Conservation (phyloP, 495 filamentous ascomycete genomes). For the Penicillium mononematosum region DNA sequence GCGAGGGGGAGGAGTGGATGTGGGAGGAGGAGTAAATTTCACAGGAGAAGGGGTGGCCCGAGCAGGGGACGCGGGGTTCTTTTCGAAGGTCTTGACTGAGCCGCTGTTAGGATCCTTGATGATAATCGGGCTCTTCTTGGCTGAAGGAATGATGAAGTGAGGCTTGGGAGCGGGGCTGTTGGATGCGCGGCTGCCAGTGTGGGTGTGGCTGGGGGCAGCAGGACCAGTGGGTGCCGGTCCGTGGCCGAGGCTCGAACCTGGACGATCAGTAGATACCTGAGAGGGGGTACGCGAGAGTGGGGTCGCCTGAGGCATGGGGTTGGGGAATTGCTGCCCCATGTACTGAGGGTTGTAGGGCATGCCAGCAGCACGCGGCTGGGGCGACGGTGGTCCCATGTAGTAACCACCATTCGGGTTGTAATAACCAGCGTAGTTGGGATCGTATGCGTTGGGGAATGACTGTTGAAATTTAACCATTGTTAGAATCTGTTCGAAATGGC, state of each 20-base stretch:
- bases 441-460: conserved; percentile 46
- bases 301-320: conserved; percentile 52
- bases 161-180: conserved; percentile 52
- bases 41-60: conserved; percentile 56
- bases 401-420: conserved; percentile 37
- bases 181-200: conserved; percentile 55
- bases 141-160: conserved; percentile 53
- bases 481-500: conserved; percentile 73
- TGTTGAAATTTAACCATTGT: conserved; percentile 59
- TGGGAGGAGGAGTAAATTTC: conserved; percentile 63
- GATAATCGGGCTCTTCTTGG: conserved; percentile 66
- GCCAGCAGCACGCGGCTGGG: conserved; percentile 52
- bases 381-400: conserved; percentile 51
- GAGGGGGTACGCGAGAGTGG: conserved; percentile 83
- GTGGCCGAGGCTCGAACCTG: conserved; percentile 75
- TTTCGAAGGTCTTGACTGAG: conserved; percentile 57
- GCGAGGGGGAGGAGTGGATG: conserved; percentile 59
- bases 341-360: conserved; percentile 51
- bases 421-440: conserved; percentile 49
- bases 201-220: conserved; percentile 57
- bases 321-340: conserved; percentile 21
- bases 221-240: conserved; percentile 57
- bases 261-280: conserved; percentile 74
- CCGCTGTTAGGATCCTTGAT: conserved; percentile 80
- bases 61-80: conserved; percentile 55